Percentiles rank a stretch among this genome's conserved stretches.
Conservation (phyloP, 306 rosid genomes). For the Leucaena leucocephala region DNA sequence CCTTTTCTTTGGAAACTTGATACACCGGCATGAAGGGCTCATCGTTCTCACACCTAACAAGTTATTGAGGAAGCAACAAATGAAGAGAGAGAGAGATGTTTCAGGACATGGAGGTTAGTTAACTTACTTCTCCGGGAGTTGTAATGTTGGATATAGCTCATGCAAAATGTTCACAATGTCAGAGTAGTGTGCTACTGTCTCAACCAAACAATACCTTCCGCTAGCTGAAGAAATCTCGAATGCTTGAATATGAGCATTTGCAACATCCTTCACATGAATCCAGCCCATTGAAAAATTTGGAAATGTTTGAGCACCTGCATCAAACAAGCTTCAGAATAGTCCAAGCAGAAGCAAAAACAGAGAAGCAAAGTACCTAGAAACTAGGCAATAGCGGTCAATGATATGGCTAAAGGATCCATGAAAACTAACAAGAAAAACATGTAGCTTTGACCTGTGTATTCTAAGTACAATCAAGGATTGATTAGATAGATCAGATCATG, state of each 20-base stretch:
- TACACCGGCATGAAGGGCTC: neutral
- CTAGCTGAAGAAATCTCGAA: constrained; percentile 10
- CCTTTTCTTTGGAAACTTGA: neutral
- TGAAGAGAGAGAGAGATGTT: neutral
- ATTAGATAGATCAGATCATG: too few species aligned
- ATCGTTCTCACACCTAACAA: neutral
- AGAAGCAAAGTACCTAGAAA: too few species aligned
- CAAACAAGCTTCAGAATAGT: constrained; percentile 22
- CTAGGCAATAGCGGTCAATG: too few species aligned
- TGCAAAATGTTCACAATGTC: neutral
- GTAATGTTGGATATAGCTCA: constrained; percentile 57
- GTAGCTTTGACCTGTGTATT: too few species aligned
- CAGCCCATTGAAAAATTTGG: constrained; percentile 39
- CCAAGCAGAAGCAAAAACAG: neutral
- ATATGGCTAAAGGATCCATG: too few species aligned
- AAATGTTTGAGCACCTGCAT: constrained; percentile 62
- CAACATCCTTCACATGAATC: constrained; percentile 3
- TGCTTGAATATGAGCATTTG: constrained; percentile 7
- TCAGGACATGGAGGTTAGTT: constrained; percentile 9
- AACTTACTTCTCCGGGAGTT: constrained; percentile 64
- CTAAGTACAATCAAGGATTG: too few species aligned
- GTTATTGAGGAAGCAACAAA: neutral
- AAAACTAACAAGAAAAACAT: too few species aligned
- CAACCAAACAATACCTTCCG: constrained; percentile 5
- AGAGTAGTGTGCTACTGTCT: neutral